Percentiles rank a stretch among this genome's conserved stretches.
Evolutionary conservation across 2,329 filamentous ascomycete genomes (phyloP).

Genomic region (Fusarium praegraminearum): DNA sequence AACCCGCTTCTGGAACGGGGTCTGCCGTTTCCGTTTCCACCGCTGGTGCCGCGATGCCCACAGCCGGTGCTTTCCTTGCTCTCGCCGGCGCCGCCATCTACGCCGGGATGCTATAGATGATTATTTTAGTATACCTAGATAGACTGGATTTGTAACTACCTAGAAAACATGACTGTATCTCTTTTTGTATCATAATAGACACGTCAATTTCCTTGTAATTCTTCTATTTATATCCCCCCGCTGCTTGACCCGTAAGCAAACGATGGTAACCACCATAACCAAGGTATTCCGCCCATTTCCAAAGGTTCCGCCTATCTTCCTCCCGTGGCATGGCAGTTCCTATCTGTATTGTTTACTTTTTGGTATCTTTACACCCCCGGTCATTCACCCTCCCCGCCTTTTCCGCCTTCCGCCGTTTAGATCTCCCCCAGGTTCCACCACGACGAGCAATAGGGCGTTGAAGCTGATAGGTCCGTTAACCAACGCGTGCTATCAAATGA

Average conservation of each 20-base stretch:
- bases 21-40: conserved; percentile 38
- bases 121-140: neutral
- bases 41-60: conserved; percentile 43
- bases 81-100: conserved; percentile 49
- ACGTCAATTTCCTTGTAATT: neutral
- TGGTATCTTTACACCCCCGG: neutral
- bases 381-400: conserved; percentile 18
- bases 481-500: conserved; percentile 38
- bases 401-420: conserved; percentile 26
- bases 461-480: conserved; percentile 35
- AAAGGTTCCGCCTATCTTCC: neutral
- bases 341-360: too few relatives aligned
- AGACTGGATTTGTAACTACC: neutral
- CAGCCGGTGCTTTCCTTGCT: conserved; percentile 46
- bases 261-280: conserved; percentile 24
- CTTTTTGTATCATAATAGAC: neutral
- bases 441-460: conserved; percentile 44
- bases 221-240: conserved; percentile 5
- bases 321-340: too few relatives aligned
- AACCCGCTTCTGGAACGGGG: conserved; percentile 33
- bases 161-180: neutral
- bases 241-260: conserved; percentile 30
- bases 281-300: conserved; percentile 24
- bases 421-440: conserved; percentile 42
- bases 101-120: conserved; percentile 45